A percentile compares a stretch with the other conserved stretches of the same genome.
phyloP scores from a whole-genome alignment of 345 rosid genomes.

The Salix viminalis region DNA sequence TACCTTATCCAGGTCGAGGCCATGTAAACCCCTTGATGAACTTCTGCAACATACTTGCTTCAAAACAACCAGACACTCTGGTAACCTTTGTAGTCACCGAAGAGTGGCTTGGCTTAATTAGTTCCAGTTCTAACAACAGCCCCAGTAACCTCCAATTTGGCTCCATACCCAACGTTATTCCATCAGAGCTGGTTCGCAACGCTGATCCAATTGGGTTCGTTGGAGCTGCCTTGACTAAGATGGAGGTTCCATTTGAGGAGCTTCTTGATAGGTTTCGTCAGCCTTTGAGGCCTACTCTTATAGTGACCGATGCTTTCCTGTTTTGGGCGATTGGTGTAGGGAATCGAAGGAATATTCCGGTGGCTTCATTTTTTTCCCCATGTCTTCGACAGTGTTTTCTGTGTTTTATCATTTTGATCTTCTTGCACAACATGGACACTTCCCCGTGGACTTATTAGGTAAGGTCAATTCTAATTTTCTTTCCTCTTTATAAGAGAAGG shows the following conservation, averaged over 20 bases:
- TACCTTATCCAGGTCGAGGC: neutral
- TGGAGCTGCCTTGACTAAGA: conserved; percentile 17
- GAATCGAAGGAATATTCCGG: conserved; percentile 22
- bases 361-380: conserved; percentile 19
- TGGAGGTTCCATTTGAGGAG: conserved; percentile 22
- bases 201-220: conserved; percentile 9
- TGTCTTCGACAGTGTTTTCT: conserved; percentile 16
- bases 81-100: neutral
- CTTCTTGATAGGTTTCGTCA: conserved; percentile 13
- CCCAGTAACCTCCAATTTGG: neutral
- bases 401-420: conserved; percentile 16
- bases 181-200: conserved; percentile 17
- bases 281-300: neutral
- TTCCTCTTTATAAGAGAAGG: neutral
- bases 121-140: conserved; percentile 3
- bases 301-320: conserved; percentile 7
- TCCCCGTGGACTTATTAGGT: conserved; percentile 11
- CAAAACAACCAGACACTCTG: neutral
- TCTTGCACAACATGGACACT: conserved; percentile 13
- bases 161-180: conserved; percentile 25
- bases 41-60: neutral
- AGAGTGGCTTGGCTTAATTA: neutral
- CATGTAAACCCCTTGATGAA: conserved; percentile 9
- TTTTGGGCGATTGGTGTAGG: conserved; percentile 14
- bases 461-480: neutral